Evolutionary conservation across 2,329 filamentous ascomycete species (phyloP), one percentile per base, ranked within the genome.

Genomic region (Paradendryphiella salina): DNA sequence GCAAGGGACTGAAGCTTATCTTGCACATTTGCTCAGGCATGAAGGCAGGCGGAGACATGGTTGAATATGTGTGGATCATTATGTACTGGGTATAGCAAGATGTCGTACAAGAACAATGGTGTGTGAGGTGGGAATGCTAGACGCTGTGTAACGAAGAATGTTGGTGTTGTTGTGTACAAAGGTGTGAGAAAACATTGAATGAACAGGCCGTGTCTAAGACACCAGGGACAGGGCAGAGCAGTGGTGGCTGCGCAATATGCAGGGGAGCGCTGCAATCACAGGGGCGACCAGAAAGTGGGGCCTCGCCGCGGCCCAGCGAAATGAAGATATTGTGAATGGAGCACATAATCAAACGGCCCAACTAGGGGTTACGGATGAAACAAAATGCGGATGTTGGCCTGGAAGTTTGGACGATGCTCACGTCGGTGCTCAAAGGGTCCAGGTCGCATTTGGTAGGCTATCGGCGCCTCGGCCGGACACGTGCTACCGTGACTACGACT

Each of bases 191-290:
- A 57, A 57, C 51, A 56, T 36, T 40, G 40, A 41, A 46, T 28
- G 43, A 48, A 40, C 52, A 48, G 44, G 41, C 47, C 43, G 48
- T 56, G 59, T 54, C 59, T 52, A 43, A 50, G 59, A 52, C 50
- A 44, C 36, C 41, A 46, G 23, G 48, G 47, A 53, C 51, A 54
- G 53, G 44, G 52, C 51, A 40, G 31, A 33, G 37, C 36, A 21
- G 32, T 50, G 23, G 32, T 50, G 23, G 40, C 46, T 50, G 33
- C 21, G 52, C 47, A 38, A 38, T 17, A 45, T 57, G 52, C 61
- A 64, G 61, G 61, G 60, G 57, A 52, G 39, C 52, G 43, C 39
- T 57, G 54, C 50, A 60, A 53, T 54, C 50, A 55, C 56, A 57
- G 60, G 61, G 61, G 41, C 33, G 43, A 28, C 34, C 38, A 39